Evolutionary conservation across 2,329 filamentous ascomycete species (phyloP), one percentile per base, ranked within the genome.

Genomic region (Colletotrichum eleusines): DNA sequence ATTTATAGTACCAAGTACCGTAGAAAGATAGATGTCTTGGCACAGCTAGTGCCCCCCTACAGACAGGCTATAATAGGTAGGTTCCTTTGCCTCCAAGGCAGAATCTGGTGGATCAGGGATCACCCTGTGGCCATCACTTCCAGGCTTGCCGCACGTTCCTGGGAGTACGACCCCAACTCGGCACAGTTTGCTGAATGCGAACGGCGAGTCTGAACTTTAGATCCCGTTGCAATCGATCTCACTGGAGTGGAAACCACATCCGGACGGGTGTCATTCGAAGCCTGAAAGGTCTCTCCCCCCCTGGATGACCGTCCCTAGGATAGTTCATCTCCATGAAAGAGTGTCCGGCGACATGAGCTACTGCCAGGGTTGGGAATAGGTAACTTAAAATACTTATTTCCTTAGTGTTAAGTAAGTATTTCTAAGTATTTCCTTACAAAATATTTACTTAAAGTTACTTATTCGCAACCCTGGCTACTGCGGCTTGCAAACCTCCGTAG

Each of bases 11-110:
- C n/a, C n/a, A n/a, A n/a, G n/a, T n/a, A n/a, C n/a, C n/a, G n/a
- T n/a, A n/a, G n/a, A 59, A 63, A 71, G 54, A 68, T 68, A 63
- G 58, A 63, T 40, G 54, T 68, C 68, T 71, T 68, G 64, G 68
- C 68, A 35, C 14, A 23, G 8, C 38, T 46, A n/a, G 38, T 26
- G 38, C 12, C 33, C 31, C 26, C 11, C n/a, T n/a, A n/a, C n/a
- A n/a, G n/a, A n/a, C n/a, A n/a, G n/a, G n/a, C n/a, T n/a, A n/a
- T n/a, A n/a, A n/a, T n/a, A n/a, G n/a, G 20, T 3, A 44, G n/a
- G 20, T 44, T 4, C 28, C 8, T 62, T 16, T 20, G 38, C 8
- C 18, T 16, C 16, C 50, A 44, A 70, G 67, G 67, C 50, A 40
- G 55, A 66, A 26, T 59, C 20, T n/a, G 26, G 8, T 18, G 7